Percentiles rank a stretch among this genome's conserved stretches.
These are phyloP conservation scores for Alternaria panax DNA, from an alignment of 2,329 filamentous ascomycete genomes.

Conservation along the genomic window DNA sequence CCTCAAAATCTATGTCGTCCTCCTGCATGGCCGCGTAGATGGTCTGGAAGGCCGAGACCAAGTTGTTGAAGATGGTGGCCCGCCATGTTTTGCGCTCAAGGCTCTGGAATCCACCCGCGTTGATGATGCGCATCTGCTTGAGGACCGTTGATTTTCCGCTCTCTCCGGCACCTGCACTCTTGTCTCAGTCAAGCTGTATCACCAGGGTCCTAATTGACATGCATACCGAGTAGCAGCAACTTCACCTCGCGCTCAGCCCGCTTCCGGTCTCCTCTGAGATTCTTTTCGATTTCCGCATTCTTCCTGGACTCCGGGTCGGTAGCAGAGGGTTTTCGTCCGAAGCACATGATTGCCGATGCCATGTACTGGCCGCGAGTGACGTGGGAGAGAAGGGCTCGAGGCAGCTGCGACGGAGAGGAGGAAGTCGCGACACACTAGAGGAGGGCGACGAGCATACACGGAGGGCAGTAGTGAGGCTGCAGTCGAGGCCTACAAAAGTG, in stretches of 20 bases:
- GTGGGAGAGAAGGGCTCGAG: neutral
- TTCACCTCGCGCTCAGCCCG: conserved; percentile 87
- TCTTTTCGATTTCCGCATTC: conserved; percentile 80
- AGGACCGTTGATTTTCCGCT: conserved; percentile 96
- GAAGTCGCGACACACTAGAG: conserved; percentile 13
- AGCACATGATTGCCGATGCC: conserved; percentile 59
- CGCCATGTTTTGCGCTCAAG: conserved; percentile 92
- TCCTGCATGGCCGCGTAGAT: conserved; percentile 92
- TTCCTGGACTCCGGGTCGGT: conserved; percentile 57
- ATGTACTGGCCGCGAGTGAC: conserved; percentile 28
- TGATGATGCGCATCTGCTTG: conserved; percentile 99
- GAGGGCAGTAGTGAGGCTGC: conserved; percentile 1
- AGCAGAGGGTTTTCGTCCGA: conserved; percentile 58
- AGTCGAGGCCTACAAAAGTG: conserved; percentile 1
- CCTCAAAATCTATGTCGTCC: conserved; percentile 79
- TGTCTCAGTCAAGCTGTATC: conserved; percentile 32
- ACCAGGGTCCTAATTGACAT: conserved; percentile 2
- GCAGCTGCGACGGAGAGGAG: conserved; percentile 10
- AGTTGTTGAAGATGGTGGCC: conserved; percentile 93
- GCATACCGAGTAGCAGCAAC: conserved; percentile 85
- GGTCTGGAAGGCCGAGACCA: conserved; percentile 89
- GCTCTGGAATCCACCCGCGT: conserved; percentile 88
- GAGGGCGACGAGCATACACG: conserved; percentile 10
- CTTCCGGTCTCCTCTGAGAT: conserved; percentile 88
- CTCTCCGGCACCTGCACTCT: conserved; percentile 82